phyloP scores from a whole-genome alignment of 371 early-diverging fungal species.

The Smittium culicis region DNA sequence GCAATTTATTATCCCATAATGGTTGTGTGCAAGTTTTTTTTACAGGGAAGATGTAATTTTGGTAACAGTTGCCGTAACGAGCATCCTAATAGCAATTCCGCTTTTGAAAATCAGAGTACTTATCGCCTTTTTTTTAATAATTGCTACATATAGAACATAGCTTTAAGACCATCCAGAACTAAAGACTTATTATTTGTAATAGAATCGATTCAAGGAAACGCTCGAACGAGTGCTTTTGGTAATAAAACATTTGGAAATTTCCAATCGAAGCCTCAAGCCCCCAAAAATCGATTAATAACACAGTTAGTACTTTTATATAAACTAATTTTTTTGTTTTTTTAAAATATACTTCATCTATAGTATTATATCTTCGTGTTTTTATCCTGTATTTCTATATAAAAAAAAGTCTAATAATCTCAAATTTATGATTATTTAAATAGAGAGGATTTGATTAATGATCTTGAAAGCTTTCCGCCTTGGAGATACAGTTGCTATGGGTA shows the following conservation, averaged over 20 bases:
- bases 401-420: background rate
- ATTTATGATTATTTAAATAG: background rate
- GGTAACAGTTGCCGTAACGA: conserved; percentile 28
- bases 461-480: conserved; percentile 16
- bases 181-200: background rate
- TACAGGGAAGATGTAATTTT: conserved; percentile 28
- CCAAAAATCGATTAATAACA: too few species aligned
- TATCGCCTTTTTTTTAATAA: conserved; percentile 7
- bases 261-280: too few species aligned
- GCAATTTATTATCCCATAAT: conserved; percentile 9
- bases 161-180: too few species aligned
- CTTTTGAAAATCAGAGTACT: conserved; percentile 14
- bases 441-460: conserved; percentile 10
- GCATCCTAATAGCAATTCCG: conserved; percentile 15
- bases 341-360: too few species aligned
- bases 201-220: conserved; percentile 10
- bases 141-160: too few species aligned
- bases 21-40: conserved; percentile 27
- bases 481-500: conserved; percentile 19
- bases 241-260: too few species aligned
- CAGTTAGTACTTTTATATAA: too few species aligned
- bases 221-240: conserved; percentile 11
- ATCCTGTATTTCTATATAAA: too few species aligned
- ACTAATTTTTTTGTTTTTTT: too few species aligned
- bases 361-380: too few species aligned